Evolutionary conservation across 495 filamentous ascomycete species (phyloP), one percentile per base, ranked within the genome.

Genomic region (Xylaria grammica): DNA sequence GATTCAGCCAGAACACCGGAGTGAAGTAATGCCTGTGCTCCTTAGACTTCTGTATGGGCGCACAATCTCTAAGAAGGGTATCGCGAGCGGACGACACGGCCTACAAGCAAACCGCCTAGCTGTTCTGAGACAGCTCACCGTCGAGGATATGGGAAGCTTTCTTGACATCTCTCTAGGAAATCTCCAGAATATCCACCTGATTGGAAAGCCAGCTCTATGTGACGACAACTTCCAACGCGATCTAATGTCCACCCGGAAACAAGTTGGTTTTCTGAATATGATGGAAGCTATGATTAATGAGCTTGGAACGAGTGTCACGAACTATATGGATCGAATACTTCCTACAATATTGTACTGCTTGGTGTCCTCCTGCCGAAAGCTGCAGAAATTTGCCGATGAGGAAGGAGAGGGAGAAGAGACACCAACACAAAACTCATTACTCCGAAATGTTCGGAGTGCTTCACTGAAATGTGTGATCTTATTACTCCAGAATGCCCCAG

Each of bases 181-280:
- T 45, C 85, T 97, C 13, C 80, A 79, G 3, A 78, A 83, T 13
- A 72, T 91, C 2, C 74, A 75, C 0, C 66, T 91, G n/a, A 61
- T 90, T 22, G 73, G 89, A 38, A 78, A 86, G 46, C 74, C 78
- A 0, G 68, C 63, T 1, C 13, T 81, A 8, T 60, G 85, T 0
- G 79, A 89, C 27, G 75, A 83, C 32, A 62, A 78, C 0, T 81
- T 93, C 53, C 68, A 78, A 2, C 70, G 75, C 15, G 86, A 89
- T 49, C 52, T 86, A 1, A 70, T 91, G 3, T 86, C 82, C 24
- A 77, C 81, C 17, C 85, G 93, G 65, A 94, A 93, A 77, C 94
- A 97, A 70, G 79, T 93, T 57, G 95, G 95, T 74, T 80, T 97
- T 66, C 73, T 97, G 45, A 93, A 93, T 71, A 94, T 98, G 91